These are phyloP conservation scores for Amauroascus niger DNA, from an alignment of 2,329 filamentous ascomycete genomes.

Conservation along the genomic window DNA sequence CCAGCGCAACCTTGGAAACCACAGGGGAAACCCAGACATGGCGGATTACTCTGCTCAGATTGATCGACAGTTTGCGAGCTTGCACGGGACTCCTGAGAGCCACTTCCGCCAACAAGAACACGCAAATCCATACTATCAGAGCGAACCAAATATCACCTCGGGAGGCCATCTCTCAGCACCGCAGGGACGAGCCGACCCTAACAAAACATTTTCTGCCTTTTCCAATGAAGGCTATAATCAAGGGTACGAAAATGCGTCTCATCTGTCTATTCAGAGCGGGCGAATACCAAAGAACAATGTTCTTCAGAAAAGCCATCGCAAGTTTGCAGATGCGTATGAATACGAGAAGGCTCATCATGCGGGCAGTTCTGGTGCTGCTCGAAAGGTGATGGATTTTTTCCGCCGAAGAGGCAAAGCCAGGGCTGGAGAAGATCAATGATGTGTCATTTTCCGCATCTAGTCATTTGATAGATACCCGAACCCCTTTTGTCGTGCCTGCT, in stretches of 20 bases:
- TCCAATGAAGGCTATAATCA: constrained; percentile 44
- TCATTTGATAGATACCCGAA: neutral
- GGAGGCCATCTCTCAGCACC: constrained; percentile 12
- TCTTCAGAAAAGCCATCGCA: constrained; percentile 74
- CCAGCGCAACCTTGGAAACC: neutral
- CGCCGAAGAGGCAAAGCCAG: constrained; percentile 71
- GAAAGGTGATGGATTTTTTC: constrained; percentile 98
- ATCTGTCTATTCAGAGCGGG: constrained; percentile 36
- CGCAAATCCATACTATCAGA: constrained; percentile 19
- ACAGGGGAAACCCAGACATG: constrained; percentile 18
- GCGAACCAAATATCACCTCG: constrained; percentile 26
- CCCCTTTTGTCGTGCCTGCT: neutral
- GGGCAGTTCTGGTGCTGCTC: constrained; percentile 76
- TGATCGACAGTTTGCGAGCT: constrained; percentile 34
- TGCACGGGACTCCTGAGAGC: constrained; percentile 30
- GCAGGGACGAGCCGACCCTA: constrained; percentile 25
- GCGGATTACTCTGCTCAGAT: constrained; percentile 35
- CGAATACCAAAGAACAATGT: constrained; percentile 42
- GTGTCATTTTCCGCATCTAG: neutral
- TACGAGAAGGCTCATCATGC: constrained; percentile 52
- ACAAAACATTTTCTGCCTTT: constrained; percentile 26
- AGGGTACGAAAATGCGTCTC: constrained; percentile 32
- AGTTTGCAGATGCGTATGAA: constrained; percentile 72
- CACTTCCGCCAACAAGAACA: constrained; percentile 17
- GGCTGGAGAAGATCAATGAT: constrained; percentile 39